Conservation (phyloP, 2,329 filamentous ascomycete species). For the Graphilbum ipis-grandicollis region DNA sequence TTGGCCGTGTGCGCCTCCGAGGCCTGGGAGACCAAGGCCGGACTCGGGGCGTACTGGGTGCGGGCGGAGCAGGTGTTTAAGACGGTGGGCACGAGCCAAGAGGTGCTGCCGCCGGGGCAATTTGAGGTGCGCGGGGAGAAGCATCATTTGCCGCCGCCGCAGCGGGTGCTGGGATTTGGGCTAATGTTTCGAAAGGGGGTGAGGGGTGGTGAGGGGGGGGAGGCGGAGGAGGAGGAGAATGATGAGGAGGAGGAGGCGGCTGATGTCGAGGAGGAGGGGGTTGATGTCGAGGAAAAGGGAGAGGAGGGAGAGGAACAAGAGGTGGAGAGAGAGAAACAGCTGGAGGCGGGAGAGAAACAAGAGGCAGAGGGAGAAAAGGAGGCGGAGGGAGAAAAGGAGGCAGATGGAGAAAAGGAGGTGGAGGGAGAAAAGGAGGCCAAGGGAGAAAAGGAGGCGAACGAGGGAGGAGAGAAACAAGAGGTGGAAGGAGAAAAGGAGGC, state of each 20-base stretch:
- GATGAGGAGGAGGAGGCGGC: constrained; percentile 10
- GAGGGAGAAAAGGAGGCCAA: constrained; percentile 7
- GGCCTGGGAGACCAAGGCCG: constrained; percentile 92
- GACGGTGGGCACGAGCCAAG: constrained; percentile 52
- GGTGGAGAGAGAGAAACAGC: background rate
- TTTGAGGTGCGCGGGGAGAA: constrained; percentile 78
- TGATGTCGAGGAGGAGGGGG: background rate
- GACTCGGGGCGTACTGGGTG: constrained; percentile 95
- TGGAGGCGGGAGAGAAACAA: background rate
- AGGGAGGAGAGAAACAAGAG: constrained; percentile 1
- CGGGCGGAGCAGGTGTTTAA: constrained; percentile 82
- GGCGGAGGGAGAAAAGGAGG: constrained; percentile 8
- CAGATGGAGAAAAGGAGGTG: background rate
- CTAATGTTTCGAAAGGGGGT: constrained; percentile 61
- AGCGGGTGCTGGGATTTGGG: constrained; percentile 73
- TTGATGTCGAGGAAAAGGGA: background rate
- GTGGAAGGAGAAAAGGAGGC: constrained; percentile 2
- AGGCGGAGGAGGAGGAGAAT: constrained; percentile 5
- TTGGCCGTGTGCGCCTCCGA: constrained; percentile 70
- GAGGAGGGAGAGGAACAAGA: background rate
- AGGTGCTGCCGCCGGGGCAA: constrained; percentile 59
- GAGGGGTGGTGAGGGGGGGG: constrained; percentile 9
- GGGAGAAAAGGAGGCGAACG: background rate
- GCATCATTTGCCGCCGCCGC: constrained; percentile 77
- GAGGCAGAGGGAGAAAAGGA: constrained; percentile 5